Evolutionary conservation across 2,329 filamentous ascomycete species (phyloP).

Genomic region (Pseudocercospora fijiensis): DNA sequence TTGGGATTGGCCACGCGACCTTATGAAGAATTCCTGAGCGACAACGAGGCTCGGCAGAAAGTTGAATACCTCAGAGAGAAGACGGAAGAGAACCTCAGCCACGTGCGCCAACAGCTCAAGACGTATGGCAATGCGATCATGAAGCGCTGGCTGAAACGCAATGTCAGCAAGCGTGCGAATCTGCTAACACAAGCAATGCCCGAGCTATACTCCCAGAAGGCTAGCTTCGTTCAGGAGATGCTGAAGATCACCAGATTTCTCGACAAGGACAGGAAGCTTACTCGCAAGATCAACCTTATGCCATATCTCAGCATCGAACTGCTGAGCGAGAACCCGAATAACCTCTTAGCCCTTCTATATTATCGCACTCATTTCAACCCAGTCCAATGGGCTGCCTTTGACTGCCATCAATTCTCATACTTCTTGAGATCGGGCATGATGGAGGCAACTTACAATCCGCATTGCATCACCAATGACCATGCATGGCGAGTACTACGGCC

Average conservation of each 20-base stretch:
- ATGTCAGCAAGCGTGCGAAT: conserved; percentile 13
- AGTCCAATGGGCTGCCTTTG: conserved; percentile 19
- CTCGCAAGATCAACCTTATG: conserved; percentile 7
- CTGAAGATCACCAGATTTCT: no score
- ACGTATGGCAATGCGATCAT: conserved; percentile 14
- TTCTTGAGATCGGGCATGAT: not conserved
- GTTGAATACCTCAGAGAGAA: not conserved
- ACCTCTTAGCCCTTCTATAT: conserved; percentile 21
- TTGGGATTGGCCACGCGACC: not conserved
- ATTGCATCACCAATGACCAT: conserved; percentile 20
- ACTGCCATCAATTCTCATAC: conserved; percentile 11
- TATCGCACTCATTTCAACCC: conserved; percentile 14
- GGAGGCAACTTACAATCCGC: conserved; percentile 9
- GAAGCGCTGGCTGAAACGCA: conserved; percentile 17
- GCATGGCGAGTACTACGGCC: conserved; percentile 16
- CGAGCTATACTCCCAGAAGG: conserved; percentile 10
- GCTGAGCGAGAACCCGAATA: conserved; percentile 11
- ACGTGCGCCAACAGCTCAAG: not conserved
- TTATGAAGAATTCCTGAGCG: not conserved
- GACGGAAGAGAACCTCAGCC: not conserved
- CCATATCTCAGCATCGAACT: conserved; percentile 20
- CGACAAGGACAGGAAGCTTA: no score
- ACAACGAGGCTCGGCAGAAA: not conserved
- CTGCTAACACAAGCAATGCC: conserved; percentile 17
- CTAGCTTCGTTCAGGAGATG: not conserved